Evolutionary conservation across 331 rosid genomes (phyloP).

Genomic region (Malus hybrid): DNA sequence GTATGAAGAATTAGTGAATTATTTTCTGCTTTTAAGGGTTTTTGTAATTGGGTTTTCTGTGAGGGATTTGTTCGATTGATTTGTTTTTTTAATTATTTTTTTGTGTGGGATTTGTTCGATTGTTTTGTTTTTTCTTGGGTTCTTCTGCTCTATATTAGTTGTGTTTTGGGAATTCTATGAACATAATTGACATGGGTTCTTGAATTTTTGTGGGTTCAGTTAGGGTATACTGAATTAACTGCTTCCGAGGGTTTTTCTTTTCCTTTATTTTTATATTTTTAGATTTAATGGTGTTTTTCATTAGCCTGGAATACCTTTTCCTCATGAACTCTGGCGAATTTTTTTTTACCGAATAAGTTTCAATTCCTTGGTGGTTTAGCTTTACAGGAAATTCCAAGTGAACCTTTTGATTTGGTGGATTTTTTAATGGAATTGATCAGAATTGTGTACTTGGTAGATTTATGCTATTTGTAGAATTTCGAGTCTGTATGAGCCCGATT

Average conservation of each 20-base stretch:
- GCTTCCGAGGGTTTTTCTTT: too few species aligned
- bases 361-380: background rate
- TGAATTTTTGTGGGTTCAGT: background rate
- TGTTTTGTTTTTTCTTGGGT: background rate
- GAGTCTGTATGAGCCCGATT: background rate
- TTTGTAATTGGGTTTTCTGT: background rate
- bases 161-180: background rate
- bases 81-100: background rate
- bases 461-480: background rate
- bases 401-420: background rate
- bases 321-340: background rate
- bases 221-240: background rate
- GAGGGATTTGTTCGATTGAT: background rate
- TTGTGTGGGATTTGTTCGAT: background rate
- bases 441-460: background rate
- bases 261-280: background rate
- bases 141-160: background rate
- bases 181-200: background rate
- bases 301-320: background rate
- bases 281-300: background rate
- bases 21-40: background rate
- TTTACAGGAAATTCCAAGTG: background rate
- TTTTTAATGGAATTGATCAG: background rate
- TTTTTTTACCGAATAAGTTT: background rate
- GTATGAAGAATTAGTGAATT: conserved; percentile 1